These are phyloP conservation scores for Hanseniaspora valbyensis DNA, from an alignment of 805 yeast species.

Conservation along the genomic window DNA sequence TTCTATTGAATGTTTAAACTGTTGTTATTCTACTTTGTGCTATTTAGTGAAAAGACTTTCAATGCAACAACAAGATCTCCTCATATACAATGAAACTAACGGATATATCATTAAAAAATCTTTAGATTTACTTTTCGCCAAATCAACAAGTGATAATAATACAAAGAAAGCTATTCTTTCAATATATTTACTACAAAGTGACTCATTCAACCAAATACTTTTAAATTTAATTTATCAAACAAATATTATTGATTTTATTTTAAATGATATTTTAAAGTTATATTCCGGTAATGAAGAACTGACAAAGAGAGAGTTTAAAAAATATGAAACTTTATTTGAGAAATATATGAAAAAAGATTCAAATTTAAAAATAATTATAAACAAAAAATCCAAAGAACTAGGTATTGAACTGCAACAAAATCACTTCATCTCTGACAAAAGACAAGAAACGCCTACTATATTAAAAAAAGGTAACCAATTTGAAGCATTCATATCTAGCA, in stretches of 20 bases:
- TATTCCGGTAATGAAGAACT: not conserved
- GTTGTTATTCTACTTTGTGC: slow-evolving; percentile 36
- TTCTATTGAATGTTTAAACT: slow-evolving; percentile 4
- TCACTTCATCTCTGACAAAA: not conserved
- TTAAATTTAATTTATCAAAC: not conserved
- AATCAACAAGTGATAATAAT: slow-evolving; percentile 11
- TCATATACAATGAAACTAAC: not conserved
- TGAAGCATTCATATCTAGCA: not conserved
- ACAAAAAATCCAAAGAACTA: not conserved
- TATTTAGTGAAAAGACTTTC: slow-evolving; percentile 36
- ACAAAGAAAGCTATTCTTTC: slow-evolving; percentile 26
- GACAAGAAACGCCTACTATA: too few species aligned
- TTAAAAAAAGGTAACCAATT: too few species aligned
- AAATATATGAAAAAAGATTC: not conserved
- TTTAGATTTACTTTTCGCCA: slow-evolving; percentile 16
- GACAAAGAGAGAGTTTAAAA: not conserved
- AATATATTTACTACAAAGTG: slow-evolving; percentile 22
- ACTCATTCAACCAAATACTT: not conserved
- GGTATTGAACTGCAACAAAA: too few species aligned
- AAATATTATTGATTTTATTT: slow-evolving; percentile 1
- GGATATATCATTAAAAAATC: not conserved
- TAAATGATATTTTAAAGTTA: not conserved
- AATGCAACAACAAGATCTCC: slow-evolving; percentile 25
- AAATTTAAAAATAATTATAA: not conserved
- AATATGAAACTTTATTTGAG: not conserved